phyloP scores from a whole-genome alignment of 2,329 filamentous ascomycete genomes.

The Diplodia scrobiculata region DNA sequence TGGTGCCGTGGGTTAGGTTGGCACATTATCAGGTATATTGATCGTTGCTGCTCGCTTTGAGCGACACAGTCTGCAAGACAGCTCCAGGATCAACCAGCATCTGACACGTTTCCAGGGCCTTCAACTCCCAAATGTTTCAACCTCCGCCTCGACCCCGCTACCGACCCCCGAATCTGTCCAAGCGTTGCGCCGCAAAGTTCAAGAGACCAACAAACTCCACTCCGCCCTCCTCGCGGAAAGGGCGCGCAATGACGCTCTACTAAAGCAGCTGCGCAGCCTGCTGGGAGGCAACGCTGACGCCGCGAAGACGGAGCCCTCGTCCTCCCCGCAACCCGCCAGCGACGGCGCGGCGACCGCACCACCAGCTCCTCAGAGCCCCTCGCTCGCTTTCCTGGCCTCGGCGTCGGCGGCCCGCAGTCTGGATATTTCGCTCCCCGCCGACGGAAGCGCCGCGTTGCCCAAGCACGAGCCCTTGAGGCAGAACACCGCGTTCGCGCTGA shows the following conservation, averaged over 20 bases:
- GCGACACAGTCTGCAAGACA: background rate
- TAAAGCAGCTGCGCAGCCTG: slow-evolving; percentile 64
- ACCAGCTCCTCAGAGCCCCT: background rate
- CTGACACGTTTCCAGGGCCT: background rate
- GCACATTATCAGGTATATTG: slow-evolving; percentile 74
- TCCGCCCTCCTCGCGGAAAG: slow-evolving; percentile 69
- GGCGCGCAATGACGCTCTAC: slow-evolving; percentile 69
- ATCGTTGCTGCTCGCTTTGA: background rate
- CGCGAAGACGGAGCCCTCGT: slow-evolving; percentile 48
- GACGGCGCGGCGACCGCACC: slow-evolving; percentile 38
- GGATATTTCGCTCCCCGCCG: slow-evolving; percentile 42
- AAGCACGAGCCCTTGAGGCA: slow-evolving; percentile 56
- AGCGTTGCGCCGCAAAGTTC: slow-evolving; percentile 70
- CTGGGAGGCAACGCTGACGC: slow-evolving; percentile 43
- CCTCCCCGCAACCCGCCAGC: slow-evolving; percentile 50
- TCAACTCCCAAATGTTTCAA: background rate
- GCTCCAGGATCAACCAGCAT: background rate
- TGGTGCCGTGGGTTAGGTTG: slow-evolving; percentile 75
- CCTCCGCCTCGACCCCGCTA: slow-evolving; percentile 33
- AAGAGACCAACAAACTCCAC: slow-evolving; percentile 77
- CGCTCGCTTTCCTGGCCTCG: slow-evolving; percentile 61
- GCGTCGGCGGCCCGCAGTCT: slow-evolving; percentile 51
- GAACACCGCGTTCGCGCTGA: slow-evolving; percentile 75
- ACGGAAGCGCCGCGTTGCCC: slow-evolving; percentile 47
- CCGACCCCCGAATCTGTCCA: slow-evolving; percentile 70